A percentile compares a stretch with the other conserved stretches of the same genome.
Conservation (phyloP, 2,329 filamentous ascomycete species). For the Botrytis galanthina region DNA sequence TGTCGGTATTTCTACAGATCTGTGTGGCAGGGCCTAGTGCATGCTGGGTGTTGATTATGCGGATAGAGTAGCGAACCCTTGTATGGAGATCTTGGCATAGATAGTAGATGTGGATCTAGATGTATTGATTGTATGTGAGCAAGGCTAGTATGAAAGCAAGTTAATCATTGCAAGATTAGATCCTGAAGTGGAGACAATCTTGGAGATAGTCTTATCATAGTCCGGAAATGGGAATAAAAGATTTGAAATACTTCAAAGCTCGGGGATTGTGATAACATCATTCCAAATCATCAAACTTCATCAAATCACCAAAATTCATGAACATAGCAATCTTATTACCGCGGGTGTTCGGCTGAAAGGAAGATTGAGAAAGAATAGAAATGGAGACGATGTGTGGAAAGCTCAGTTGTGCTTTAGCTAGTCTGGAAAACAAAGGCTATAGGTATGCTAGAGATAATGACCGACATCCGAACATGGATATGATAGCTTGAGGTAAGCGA, state of each 20-base stretch:
- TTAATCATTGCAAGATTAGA: neutral
- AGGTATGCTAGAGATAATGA: neutral
- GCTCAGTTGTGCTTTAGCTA: neutral
- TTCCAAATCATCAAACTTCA: conserved; percentile 4
- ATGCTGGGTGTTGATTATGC: neutral
- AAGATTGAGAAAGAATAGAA: neutral
- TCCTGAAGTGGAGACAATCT: neutral
- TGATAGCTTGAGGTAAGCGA: neutral
- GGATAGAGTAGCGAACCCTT: neutral
- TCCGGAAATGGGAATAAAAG: neutral
- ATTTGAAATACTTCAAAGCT: neutral
- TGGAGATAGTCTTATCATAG: neutral
- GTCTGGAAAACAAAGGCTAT: neutral
- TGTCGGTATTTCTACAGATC: neutral
- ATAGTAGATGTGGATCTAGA: neutral
- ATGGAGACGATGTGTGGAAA: neutral
- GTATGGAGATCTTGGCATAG: neutral
- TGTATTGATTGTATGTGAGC: neutral
- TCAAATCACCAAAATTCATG: neutral
- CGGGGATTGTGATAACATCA: neutral
- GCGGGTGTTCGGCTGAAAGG: neutral
- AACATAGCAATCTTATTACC: neutral
- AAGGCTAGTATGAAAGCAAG: neutral
- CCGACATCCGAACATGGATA: neutral
- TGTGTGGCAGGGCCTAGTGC: neutral